These are phyloP conservation scores for Pichia sp. DNA, from an alignment of 1,139 yeast species.

Conservation along the genomic window DNA sequence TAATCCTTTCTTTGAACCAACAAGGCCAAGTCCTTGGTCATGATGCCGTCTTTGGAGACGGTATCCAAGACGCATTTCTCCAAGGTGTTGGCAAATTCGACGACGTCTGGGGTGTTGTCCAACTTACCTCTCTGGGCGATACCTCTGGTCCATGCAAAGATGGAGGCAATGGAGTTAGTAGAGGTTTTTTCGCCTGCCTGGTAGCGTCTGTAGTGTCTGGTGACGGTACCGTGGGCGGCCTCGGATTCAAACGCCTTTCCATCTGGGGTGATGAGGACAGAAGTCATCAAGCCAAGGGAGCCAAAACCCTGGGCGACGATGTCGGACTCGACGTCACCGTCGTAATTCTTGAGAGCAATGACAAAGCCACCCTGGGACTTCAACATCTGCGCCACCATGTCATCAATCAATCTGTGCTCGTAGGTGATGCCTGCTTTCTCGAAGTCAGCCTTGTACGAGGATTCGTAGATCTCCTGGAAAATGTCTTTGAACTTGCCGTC, in stretches of 20 bases:
- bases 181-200: slow-evolving; percentile 96
- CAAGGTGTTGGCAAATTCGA: slow-evolving; percentile 67
- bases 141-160: slow-evolving; percentile 96
- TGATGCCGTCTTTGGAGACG: slow-evolving; percentile 75
- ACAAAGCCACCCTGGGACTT: slow-evolving; percentile 93
- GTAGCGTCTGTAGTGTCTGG: slow-evolving; percentile 91
- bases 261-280: slow-evolving; percentile 89
- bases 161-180: slow-evolving; percentile 97
- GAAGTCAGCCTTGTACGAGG: slow-evolving; percentile 62
- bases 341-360: slow-evolving; percentile 94
- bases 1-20: slow-evolving; percentile 75
- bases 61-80: slow-evolving; percentile 85
- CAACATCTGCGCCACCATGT: slow-evolving; percentile 98
- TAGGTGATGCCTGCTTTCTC: slow-evolving; percentile 83
- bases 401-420: slow-evolving; percentile 94
- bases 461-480: slow-evolving; percentile 75
- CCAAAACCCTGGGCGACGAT: slow-evolving; percentile 98
- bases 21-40: slow-evolving; percentile 94
- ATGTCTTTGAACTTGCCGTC: slow-evolving; percentile 95
- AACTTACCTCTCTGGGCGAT: slow-evolving; percentile 72
- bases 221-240: slow-evolving; percentile 97
- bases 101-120: slow-evolving; percentile 80
- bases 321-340: slow-evolving; percentile 96
- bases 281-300: slow-evolving; percentile 92
- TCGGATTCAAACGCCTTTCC: slow-evolving; percentile 94